Base-by-base conservation (phyloP, 108 stramenopile genomes). In the Aurantiochytrium sp. region DNA sequence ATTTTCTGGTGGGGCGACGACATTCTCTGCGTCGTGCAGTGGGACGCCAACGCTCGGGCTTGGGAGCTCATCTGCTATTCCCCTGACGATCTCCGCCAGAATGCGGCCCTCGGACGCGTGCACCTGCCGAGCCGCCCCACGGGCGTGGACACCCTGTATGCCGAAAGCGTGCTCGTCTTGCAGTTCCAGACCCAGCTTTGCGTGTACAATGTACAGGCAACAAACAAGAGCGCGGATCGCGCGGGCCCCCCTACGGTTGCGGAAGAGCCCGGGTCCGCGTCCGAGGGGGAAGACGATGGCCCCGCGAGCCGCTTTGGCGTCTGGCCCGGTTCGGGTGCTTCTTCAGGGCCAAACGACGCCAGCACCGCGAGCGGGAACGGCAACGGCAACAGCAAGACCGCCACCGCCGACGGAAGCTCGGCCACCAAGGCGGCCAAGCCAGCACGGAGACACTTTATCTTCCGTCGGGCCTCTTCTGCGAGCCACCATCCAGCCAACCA, bases 1-100 rank as follows among this genome's bases (percentile, higher is more conserved):
- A 24, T 22, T 42, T 81, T 81, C 32, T 81, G 73, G 73, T 81
- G 73, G 73, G 73, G 73, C 1, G 73, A 81, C 24, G 73, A 81
- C 12, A 12, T 81, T 2, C 30, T 81, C 24, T 81, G 39, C 45
- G 3, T 81, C 39, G 45, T 81, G 0, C 42, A 48, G 30, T 48
- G 73, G 45, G 73, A 81, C 24, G 39, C 45, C 1, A 81, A 6
- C 42, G 45, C 73, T 6, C 73, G 45, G 27, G n/a, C 73, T 22
- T 81, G 73, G 73, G 73, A 2, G 32, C 45, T 81, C 27, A 22
- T 81, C 24, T 41, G 21, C 45, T 48, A 48, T 48, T 30, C 39
- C 21, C 39, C 39, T 12, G 73, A 81, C 24, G 45, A 48, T n/a
- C 45, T 81, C n/a, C 42, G 45, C 8, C 21, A n/a, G 12, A 48